These are phyloP conservation scores for Aspergillus sp. DNA, from an alignment of 2,329 filamentous ascomycete species.

Conservation along the genomic window DNA sequence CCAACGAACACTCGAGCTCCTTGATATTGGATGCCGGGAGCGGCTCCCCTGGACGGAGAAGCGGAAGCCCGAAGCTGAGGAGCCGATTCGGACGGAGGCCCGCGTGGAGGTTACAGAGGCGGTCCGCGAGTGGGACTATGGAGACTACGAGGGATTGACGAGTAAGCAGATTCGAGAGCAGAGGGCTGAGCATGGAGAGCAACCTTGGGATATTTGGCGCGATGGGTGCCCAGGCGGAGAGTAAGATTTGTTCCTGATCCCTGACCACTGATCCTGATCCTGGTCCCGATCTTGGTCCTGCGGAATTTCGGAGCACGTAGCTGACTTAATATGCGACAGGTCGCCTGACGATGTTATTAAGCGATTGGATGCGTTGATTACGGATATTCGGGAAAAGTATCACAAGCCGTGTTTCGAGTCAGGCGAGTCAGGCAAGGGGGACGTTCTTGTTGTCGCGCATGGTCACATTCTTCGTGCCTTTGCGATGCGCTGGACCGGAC, in stretches of 20 bases:
- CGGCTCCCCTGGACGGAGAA: constrained; percentile 66
- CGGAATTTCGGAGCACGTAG: background rate
- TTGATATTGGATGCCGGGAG: constrained; percentile 70
- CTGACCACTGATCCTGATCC: background rate
- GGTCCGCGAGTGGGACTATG: constrained; percentile 85
- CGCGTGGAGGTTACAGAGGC: constrained; percentile 53
- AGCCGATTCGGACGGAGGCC: constrained; percentile 26
- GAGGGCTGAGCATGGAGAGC: constrained; percentile 57
- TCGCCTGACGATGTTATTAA: constrained; percentile 70
- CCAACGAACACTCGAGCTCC: constrained; percentile 84
- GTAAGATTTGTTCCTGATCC: constrained; percentile 48
- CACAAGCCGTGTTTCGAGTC: constrained; percentile 61
- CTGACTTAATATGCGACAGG: constrained; percentile 38
- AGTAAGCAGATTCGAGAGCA: constrained; percentile 64
- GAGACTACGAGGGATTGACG: constrained; percentile 80
- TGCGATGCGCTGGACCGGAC: constrained; percentile 80
- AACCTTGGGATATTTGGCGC: constrained; percentile 81
- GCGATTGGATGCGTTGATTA: constrained; percentile 73
- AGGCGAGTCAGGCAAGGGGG: constrained; percentile 51
- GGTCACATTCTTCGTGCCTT: constrained; percentile 87
- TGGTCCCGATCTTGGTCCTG: background rate
- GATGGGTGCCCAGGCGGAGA: constrained; percentile 85
- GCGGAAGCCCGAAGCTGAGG: constrained; percentile 30
- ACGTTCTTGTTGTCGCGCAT: constrained; percentile 81
- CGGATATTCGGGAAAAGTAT: constrained; percentile 67